Percentiles rank a stretch among this genome's conserved stretches.
Conservation (phyloP, 768 basidiomycete species). For the Lyophyllum decastes region DNA sequence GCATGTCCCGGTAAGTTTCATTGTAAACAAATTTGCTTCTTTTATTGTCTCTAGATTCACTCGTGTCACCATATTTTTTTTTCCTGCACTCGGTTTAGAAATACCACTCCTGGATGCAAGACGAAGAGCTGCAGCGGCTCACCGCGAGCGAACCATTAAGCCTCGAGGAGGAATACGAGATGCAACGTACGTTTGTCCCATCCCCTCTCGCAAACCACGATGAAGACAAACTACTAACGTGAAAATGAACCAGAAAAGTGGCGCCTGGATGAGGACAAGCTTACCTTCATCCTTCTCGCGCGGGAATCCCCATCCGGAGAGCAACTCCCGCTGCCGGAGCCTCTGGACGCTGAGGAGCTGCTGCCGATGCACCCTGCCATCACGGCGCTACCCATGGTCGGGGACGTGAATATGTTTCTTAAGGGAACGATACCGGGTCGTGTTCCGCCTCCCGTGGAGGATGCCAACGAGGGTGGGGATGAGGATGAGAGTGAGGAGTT, state of each 20-base stretch:
- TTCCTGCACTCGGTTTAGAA: too few relatives aligned
- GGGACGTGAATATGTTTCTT: slow-evolving; percentile 91
- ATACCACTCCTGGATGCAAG: slow-evolving; percentile 90
- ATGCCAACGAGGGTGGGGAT: slow-evolving; percentile 22
- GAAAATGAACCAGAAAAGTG: slow-evolving; percentile 62
- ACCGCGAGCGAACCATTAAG: slow-evolving; percentile 87
- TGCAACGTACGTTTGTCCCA: slow-evolving; percentile 65
- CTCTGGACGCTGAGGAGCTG: slow-evolving; percentile 15
- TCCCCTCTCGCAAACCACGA: neutral
- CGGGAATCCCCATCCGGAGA: slow-evolving; percentile 26
- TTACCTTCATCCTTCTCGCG: slow-evolving; percentile 88
- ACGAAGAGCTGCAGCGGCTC: slow-evolving; percentile 65
- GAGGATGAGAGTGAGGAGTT: slow-evolving; percentile 41
- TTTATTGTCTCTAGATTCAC: too few relatives aligned
- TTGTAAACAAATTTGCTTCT: too few relatives aligned
- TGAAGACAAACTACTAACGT: neutral
- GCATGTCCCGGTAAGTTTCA: slow-evolving; percentile 41
- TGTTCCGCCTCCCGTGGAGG: slow-evolving; percentile 14
- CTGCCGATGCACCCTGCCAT: slow-evolving; percentile 36
- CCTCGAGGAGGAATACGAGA: slow-evolving; percentile 81
- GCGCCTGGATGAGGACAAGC: slow-evolving; percentile 85
- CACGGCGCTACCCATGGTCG: slow-evolving; percentile 64
- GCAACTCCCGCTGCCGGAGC: neutral
- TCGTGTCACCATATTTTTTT: too few relatives aligned
- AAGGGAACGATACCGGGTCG: slow-evolving; percentile 43